Conservation (phyloP, 164 flowering plant genomes). For the Berberis thunbergii region DNA sequence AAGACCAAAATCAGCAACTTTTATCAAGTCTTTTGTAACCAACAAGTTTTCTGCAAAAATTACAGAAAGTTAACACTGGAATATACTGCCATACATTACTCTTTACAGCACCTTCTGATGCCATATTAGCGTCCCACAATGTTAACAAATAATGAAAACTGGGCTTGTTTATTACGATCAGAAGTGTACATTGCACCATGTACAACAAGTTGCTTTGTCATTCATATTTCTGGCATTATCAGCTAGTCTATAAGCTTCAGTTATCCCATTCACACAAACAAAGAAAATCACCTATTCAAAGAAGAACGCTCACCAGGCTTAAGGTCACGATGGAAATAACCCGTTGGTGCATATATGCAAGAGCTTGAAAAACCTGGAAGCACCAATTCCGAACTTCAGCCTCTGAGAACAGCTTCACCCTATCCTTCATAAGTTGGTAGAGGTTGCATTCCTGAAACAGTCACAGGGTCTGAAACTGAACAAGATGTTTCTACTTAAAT, state of each 20-base stretch:
- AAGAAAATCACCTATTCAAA: background rate
- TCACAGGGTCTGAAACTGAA: background rate
- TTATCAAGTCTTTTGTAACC: conserved; percentile 45
- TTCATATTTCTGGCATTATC: too few species aligned
- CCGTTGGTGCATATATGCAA: conserved; percentile 83
- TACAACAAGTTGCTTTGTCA: too few species aligned
- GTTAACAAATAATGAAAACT: too few species aligned
- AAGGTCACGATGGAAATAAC: conserved; percentile 36
- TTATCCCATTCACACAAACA: background rate
- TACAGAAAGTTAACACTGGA: background rate
- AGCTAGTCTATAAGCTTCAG: background rate
- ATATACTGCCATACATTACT: background rate
- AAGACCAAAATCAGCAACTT: background rate
- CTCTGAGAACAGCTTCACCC: conserved; percentile 68
- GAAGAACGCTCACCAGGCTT: conserved; percentile 23
- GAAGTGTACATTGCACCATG: too few species aligned
- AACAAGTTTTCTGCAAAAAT: conserved; percentile 60
- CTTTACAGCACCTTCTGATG: background rate
- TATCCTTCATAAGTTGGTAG: conserved; percentile 87
- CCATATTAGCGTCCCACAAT: too few species aligned
- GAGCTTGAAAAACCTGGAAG: conserved; percentile 97
- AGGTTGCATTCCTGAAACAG: conserved; percentile 75
- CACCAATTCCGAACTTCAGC: conserved; percentile 90
- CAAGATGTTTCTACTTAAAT: background rate
- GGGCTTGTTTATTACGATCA: too few species aligned